phyloP scores from a whole-genome alignment of 2,329 filamentous ascomycete species.

The Ceratocystis huliohia region DNA sequence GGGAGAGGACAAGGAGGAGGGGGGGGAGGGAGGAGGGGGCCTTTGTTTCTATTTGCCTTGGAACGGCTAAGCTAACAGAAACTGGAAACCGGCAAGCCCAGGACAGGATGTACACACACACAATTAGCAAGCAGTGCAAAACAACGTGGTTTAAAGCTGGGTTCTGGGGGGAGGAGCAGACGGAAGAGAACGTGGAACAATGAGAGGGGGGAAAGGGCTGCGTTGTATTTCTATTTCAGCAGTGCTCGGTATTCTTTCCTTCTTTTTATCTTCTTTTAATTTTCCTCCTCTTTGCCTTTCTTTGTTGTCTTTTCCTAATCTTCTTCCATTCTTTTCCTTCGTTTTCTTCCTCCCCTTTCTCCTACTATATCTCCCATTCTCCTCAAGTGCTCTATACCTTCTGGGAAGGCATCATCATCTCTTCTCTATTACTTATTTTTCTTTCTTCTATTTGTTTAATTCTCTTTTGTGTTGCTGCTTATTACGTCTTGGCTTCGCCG shows the following conservation, averaged over 20 bases:
- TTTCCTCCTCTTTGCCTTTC: not conserved
- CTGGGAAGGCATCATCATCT: constrained; percentile 6
- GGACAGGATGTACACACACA: not conserved
- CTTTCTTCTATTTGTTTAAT: constrained; percentile 1
- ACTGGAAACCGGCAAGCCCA: not conserved
- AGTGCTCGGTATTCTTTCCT: constrained; percentile 8
- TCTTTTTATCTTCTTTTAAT: not conserved
- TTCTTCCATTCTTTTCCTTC: not conserved
- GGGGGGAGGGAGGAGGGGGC: not conserved
- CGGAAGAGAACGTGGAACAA: not conserved
- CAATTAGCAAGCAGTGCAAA: not conserved
- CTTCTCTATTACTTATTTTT: constrained; percentile 4
- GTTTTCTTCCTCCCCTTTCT: not conserved
- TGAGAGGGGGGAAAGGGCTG: not conserved
- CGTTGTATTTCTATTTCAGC: constrained; percentile 8
- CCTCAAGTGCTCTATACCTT: not conserved
- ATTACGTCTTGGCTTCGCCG: not conserved
- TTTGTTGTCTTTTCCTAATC: not conserved
- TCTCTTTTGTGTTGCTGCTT: not conserved
- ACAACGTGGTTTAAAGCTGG: not conserved
- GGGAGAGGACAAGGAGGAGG: not conserved
- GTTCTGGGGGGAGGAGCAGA: not conserved
- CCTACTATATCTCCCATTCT: not conserved
- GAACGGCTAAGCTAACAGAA: not conserved
- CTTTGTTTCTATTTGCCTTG: constrained; percentile 1